Base-by-base conservation (phyloP, 2,329 filamentous ascomycete species). In the Aspergillus latus region DNA sequence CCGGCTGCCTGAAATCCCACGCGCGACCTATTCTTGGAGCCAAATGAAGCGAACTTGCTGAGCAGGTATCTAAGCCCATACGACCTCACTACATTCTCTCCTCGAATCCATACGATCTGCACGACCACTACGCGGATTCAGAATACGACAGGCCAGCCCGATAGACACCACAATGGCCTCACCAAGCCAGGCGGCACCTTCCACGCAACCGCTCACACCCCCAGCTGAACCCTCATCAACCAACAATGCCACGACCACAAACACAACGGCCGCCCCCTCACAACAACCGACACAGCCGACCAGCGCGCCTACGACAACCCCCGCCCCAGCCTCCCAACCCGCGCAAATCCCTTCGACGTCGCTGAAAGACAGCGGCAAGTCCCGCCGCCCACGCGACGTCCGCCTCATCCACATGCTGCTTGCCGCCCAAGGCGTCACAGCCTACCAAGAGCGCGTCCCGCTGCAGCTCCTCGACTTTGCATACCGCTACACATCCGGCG, bases 381-480 rank as follows among this genome's bases (percentile, higher is more conserved):
- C 76, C 16, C 74, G 75, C 52, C 71, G 78, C 15, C 78, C 78
- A 26, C 76, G 78, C 61, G 79, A 81, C 62, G 76, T 79, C 43
- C 78, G 79, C 21, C 68, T 80, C 50, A 75, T 81, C 46, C 78
- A 81, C 60, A 78, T 80, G 68, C 72, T 81, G 42, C 77, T 81
- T 47, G 74, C 77, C 52, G 76, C 76, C 1, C 72, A 78, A 26
- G 79, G 79, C 37, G 76, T 81, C 44, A 76, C 72, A 13, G 72
- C 77, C 11, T 81, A 81, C 65, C 78, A 81, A 68, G 78, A 81
- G 62, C 76, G 78, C n/a, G 77, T 81, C 0, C 78, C 78, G 1
- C 70, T 81, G 3, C 78, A 81, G 62, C 74, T 81, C 39, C 76
- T 81, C 66, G 78, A 81, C 60, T 80, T 81, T 61, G 79, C 78